These are phyloP conservation scores for Paraphaeosphaeria sporulosa DNA, from an alignment of 2,329 filamentous ascomycete species.

Conservation along the genomic window DNA sequence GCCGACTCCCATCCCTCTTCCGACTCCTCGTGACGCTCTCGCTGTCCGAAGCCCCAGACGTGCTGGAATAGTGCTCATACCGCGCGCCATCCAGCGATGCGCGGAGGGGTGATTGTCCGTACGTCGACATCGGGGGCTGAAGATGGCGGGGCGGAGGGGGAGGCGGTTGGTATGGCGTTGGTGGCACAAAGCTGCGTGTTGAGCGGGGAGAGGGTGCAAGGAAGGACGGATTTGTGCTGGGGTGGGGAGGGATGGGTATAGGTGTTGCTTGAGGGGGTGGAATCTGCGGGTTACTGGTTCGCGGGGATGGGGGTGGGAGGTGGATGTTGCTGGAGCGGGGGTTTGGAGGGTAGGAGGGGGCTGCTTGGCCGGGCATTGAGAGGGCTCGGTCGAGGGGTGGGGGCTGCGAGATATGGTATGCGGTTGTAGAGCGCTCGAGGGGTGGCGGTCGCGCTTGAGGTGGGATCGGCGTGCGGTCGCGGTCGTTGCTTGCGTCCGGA, in stretches of 20 bases:
- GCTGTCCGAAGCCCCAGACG: constrained; percentile 33
- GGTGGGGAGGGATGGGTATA: constrained; percentile 4
- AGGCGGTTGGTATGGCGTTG: constrained; percentile 13
- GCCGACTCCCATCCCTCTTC: constrained; percentile 24
- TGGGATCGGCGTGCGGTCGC: constrained; percentile 34
- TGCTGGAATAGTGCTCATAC: constrained; percentile 21
- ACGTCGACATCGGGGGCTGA: constrained; percentile 16
- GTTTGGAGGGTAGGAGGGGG: constrained; percentile 18
- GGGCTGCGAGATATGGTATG: constrained; percentile 25
- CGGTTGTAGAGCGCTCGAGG: constrained; percentile 32
- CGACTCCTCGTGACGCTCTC: constrained; percentile 25
- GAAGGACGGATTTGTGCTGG: constrained; percentile 5
- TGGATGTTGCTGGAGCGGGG: constrained; percentile 26
- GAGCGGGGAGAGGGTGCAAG: constrained; percentile 14
- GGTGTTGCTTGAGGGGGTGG: constrained; percentile 18
- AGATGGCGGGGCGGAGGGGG: constrained; percentile 14
- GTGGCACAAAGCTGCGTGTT: constrained; percentile 7
- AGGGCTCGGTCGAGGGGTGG: constrained; percentile 37
- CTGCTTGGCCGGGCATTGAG: constrained; percentile 31
- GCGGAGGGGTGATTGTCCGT: constrained; percentile 25
- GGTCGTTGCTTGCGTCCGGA: constrained; percentile 21
- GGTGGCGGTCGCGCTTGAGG: constrained; percentile 22
- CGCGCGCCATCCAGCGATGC: constrained; percentile 11
- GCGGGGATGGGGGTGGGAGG: constrained; percentile 21
- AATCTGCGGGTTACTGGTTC: constrained; percentile 26